Base-by-base conservation (phyloP, 441 rosid genomes). In the Cnidoscolus chayamansa region DNA sequence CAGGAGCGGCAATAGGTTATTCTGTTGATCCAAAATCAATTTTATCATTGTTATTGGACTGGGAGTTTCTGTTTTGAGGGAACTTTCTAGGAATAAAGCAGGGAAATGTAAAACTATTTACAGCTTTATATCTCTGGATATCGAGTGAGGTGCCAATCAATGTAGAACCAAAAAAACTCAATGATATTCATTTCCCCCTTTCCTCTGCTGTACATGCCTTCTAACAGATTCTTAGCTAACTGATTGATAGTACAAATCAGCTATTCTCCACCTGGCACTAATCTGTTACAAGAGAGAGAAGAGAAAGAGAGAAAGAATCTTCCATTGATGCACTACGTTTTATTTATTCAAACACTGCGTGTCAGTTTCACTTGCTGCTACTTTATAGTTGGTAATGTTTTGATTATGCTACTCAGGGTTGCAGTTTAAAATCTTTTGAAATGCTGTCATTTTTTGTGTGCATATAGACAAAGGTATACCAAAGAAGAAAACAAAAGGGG, bases 41-140 rank as follows among this genome's bases (percentile, higher is more conserved):
- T 35, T 2, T 35, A 4, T 35, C 40, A 35, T 35, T 35, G 16
- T 49, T 37, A 62, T 63, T 63, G 49, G 40, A 5, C 60, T 54
- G 16, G 31, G 32, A 32, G 37, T 70, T 37, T 54, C 13, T 43
- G 25, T 10, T 20, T 19, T 19, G 2, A 15, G 15, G 30, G 32
- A 43, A 48, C 54, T 45, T 64, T 50, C 72, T 71, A 63, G 3
- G 25, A 43, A 16, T 35, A 11, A 58, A 13, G 61, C 72, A 69
- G 77, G 79, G 83, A 25, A 58, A 12, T 58, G 4, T 58, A 11
- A 30, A 12, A 15, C 5, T 58, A n/a, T 10, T 40, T 62, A 5
- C 48, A 12, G 17, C 10, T 45, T 19, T 68, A 25, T 31, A 19
- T 30, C 61, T 30, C 61, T 53, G 56, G 25, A 15, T 8, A 45